phyloP scores from a whole-genome alignment of 192 early-diverging fungal genomes.

The Entophlyctis helioformis region DNA sequence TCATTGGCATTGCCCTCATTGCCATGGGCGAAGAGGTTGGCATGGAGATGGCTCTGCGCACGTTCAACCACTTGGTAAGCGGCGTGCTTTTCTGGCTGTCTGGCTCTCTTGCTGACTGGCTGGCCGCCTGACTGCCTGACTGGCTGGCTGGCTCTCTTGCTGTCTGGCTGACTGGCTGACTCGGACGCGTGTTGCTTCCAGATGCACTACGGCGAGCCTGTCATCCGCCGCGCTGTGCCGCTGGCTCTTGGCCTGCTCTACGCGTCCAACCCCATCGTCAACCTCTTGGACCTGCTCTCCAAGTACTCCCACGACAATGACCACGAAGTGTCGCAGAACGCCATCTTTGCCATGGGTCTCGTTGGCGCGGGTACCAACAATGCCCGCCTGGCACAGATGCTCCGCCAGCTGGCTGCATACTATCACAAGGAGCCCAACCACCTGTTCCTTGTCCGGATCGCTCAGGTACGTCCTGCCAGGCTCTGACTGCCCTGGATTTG shows the following conservation, averaged over 20 bases:
- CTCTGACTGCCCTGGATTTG: too few species aligned
- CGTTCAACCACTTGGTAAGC: constrained; percentile 86
- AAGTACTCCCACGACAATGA: constrained; percentile 99
- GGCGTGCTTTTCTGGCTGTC: too few species aligned
- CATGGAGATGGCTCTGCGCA: constrained; percentile 86
- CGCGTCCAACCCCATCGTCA: constrained; percentile 88
- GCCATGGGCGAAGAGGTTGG: constrained; percentile 97
- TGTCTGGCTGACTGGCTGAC: too few species aligned
- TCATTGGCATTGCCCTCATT: constrained; percentile 89
- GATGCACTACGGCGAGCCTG: constrained; percentile 98
- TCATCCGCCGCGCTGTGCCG: constrained; percentile 87
- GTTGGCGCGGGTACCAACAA: constrained; percentile 99
- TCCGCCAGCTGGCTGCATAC: constrained; percentile 91
- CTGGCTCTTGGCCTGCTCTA: constrained; percentile 89
- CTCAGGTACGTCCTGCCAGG: constrained; percentile 59
- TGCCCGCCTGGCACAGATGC: constrained; percentile 93
- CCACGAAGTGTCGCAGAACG: constrained; percentile 83
- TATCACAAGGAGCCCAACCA: constrained; percentile 89
- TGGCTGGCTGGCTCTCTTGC: too few species aligned
- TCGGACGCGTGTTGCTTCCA: constrained; percentile 7
- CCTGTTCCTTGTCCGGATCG: constrained; percentile 75
- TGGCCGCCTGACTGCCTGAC: too few species aligned
- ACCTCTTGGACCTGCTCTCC: constrained; percentile 87
- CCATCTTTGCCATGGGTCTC: constrained; percentile 97
- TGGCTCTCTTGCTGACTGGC: too few species aligned